Conservation (phyloP, 371 early-diverging fungal genomes). For the Rhizoclosmatium hyalinum region DNA sequence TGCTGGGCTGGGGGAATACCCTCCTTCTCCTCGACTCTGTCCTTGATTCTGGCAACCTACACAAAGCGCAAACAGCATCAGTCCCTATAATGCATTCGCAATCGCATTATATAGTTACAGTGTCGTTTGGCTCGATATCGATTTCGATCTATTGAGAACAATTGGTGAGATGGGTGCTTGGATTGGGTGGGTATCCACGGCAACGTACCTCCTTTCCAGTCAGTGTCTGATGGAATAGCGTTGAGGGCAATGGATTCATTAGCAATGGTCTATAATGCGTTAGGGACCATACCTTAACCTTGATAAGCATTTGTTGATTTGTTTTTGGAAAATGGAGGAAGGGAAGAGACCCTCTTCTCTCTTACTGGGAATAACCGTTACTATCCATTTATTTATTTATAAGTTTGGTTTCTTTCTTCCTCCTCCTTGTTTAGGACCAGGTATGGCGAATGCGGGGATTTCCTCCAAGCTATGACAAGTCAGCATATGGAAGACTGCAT, state of each 20-base stretch:
- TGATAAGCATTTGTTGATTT: slow-evolving; percentile 73
- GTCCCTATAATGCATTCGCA: neutral
- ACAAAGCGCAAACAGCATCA: no score
- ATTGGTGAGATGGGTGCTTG: neutral
- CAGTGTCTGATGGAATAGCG: slow-evolving; percentile 69
- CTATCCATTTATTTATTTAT: neutral
- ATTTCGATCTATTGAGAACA: slow-evolving; percentile 80
- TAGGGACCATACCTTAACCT: slow-evolving; percentile 78
- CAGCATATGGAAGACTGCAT: slow-evolving; percentile 56
- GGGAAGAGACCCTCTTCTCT: no score
- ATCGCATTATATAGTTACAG: slow-evolving; percentile 42
- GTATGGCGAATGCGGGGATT: slow-evolving; percentile 34
- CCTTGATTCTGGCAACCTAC: slow-evolving; percentile 89
- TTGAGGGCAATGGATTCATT: neutral
- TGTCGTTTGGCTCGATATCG: slow-evolving; percentile 87
- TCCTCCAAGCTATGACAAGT: slow-evolving; percentile 50
- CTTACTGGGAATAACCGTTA: no score
- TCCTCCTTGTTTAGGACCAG: slow-evolving; percentile 29
- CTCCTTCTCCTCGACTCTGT: slow-evolving; percentile 94
- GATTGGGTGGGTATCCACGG: neutral
- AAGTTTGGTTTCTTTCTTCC: neutral
- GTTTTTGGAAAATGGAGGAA: neutral
- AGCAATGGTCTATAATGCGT: neutral
- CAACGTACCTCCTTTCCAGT: slow-evolving; percentile 88
- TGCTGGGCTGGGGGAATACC: slow-evolving; percentile 97